Conservation (phyloP, 2,329 filamentous ascomycete species). For the Neoscytalidium dimidiatum region DNA sequence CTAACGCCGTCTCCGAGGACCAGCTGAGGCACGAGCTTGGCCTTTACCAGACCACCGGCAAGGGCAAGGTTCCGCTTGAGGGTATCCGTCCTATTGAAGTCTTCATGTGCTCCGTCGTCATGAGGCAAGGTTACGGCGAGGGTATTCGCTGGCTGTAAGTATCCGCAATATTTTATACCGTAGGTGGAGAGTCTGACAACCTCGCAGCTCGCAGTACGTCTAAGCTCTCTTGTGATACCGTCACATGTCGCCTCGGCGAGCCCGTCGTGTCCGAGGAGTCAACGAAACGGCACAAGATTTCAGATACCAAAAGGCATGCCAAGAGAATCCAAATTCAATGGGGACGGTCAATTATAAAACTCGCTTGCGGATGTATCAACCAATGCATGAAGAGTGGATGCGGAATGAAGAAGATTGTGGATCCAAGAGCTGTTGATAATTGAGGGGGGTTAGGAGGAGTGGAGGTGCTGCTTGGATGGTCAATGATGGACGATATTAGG, state of each 20-base stretch:
- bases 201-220: constrained; percentile 6
- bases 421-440: not conserved
- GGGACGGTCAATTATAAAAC: not conserved
- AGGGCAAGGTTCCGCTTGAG: constrained; percentile 90
- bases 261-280: not conserved
- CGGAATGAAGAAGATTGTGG: not conserved
- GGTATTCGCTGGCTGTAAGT: constrained; percentile 41
- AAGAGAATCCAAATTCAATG: not conserved
- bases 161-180: not conserved
- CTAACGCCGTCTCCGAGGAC: constrained; percentile 91
- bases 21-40: constrained; percentile 90
- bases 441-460: not conserved
- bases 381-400: not conserved
- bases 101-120: constrained; percentile 97
- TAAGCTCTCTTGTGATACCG: not conserved
- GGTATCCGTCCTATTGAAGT: constrained; percentile 94
- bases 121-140: constrained; percentile 76
- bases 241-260: not conserved
- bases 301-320: not conserved
- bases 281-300: not conserved
- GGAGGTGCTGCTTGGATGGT: not conserved
- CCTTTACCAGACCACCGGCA: constrained; percentile 93
- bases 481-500: not conserved
- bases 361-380: not conserved
- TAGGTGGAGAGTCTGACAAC: not conserved